A percentile compares a stretch with the other conserved stretches of the same genome.
Evolutionary conservation across 352 stramenopile genomes (phyloP).

Genomic region (Elongisporangium undulatum): DNA sequence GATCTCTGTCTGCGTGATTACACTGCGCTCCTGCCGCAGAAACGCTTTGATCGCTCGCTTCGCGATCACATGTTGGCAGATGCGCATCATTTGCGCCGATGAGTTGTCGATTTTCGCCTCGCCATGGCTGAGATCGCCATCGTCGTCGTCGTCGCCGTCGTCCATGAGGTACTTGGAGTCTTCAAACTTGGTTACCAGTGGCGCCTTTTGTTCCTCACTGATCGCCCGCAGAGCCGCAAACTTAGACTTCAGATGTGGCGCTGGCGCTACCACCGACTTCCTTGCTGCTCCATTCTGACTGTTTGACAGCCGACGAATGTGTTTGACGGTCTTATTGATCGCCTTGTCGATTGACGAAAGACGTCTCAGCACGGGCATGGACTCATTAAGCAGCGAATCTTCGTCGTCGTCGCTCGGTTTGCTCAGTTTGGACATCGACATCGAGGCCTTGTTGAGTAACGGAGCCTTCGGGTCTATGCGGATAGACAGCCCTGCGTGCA

Average conservation of each 20-base stretch:
- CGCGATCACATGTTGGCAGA: constrained; percentile 70
- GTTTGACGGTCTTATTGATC: constrained; percentile 59
- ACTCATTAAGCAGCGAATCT: constrained; percentile 7
- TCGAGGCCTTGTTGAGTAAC: not conserved
- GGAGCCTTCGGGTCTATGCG: constrained; percentile 1
- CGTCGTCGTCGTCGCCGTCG: constrained; percentile 16
- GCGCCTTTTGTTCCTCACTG: constrained; percentile 14
- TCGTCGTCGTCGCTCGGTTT: constrained; percentile 4
- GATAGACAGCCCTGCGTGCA: constrained; percentile 16
- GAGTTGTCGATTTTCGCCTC: constrained; percentile 39
- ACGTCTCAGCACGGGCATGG: constrained; percentile 24
- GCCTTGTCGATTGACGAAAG: constrained; percentile 57
- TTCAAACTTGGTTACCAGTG: constrained; percentile 3
- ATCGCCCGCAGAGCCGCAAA: constrained; percentile 36
- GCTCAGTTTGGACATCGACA: not conserved
- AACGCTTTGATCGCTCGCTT: constrained; percentile 68
- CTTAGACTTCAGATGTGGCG: constrained; percentile 13
- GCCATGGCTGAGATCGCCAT: constrained; percentile 6
- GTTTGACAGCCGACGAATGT: constrained; percentile 43
- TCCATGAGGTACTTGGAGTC: constrained; percentile 2
- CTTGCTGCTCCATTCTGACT: constrained; percentile 1
- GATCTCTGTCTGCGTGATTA: constrained; percentile 53
- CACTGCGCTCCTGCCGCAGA: constrained; percentile 49
- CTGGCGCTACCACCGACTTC: not conserved
- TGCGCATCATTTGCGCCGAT: constrained; percentile 55